phyloP scores from a whole-genome alignment of 1,284 basidiomycete species.

The Boletus smithii region DNA sequence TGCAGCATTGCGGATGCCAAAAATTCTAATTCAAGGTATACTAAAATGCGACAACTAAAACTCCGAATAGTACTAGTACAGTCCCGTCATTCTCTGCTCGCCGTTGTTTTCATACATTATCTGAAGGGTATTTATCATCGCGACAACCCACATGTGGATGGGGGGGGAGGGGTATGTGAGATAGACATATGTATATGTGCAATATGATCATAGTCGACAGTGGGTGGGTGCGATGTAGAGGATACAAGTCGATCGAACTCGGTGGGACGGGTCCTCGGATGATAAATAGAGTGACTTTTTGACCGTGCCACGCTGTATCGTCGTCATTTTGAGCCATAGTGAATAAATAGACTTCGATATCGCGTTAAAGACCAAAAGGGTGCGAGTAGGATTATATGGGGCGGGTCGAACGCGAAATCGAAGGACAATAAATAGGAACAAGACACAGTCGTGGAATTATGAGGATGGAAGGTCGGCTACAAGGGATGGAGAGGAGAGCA shows the following conservation, averaged over 20 bases:
- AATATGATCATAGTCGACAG: constrained; percentile 33
- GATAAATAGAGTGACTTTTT: constrained; percentile 31
- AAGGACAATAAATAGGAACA: constrained; percentile 33
- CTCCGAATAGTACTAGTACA: constrained; percentile 34
- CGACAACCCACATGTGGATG: constrained; percentile 25
- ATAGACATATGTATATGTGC: constrained; percentile 27
- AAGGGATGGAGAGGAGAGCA: constrained; percentile 22
- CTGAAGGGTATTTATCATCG: constrained; percentile 34
- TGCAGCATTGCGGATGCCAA: constrained; percentile 18
- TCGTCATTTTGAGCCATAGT: constrained; percentile 29
- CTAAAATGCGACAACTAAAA: constrained; percentile 33
- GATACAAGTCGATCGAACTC: constrained; percentile 30
- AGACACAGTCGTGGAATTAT: constrained; percentile 15
- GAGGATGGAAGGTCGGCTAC: constrained; percentile 21
- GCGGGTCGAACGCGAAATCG: constrained; percentile 20
- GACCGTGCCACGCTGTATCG: constrained; percentile 17
- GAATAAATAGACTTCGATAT: constrained; percentile 32
- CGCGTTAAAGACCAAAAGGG: constrained; percentile 17
- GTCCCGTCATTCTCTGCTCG: constrained; percentile 32
- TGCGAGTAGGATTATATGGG: constrained; percentile 4
- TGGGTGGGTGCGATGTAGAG: constrained; percentile 24
- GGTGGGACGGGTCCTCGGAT: constrained; percentile 12
- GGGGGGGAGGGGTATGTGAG: constrained; percentile 22
- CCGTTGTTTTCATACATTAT: constrained; percentile 29
- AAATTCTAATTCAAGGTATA: constrained; percentile 39